Evolutionary conservation across 768 basidiomycete genomes (phyloP).

Genomic region (Boletales sp.): DNA sequence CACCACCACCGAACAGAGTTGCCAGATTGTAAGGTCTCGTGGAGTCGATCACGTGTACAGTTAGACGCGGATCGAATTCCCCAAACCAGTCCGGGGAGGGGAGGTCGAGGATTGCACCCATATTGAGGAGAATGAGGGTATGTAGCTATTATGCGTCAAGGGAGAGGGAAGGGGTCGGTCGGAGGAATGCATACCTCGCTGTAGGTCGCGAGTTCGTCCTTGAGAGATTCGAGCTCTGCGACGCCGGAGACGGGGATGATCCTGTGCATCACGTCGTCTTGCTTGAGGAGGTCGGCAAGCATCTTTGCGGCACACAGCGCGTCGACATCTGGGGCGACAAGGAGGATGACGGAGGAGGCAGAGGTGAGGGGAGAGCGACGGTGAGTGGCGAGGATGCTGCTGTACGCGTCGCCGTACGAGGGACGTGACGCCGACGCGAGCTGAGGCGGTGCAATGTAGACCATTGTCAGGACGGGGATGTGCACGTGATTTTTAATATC

Average conservation of each 20-base stretch:
- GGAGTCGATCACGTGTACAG: conserved; percentile 93
- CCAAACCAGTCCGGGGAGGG: conserved; percentile 75
- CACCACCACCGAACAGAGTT: conserved; percentile 74
- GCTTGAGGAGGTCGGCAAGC: conserved; percentile 83
- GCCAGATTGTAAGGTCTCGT: conserved; percentile 85
- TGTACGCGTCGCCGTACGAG: conserved; percentile 74
- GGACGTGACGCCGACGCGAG: conserved; percentile 51
- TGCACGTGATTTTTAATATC: too few relatives aligned
- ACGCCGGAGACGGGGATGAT: conserved; percentile 88
- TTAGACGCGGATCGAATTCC: conserved; percentile 56
- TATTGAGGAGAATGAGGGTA: conserved; percentile 87
- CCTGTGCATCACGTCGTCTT: conserved; percentile 91
- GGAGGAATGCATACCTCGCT: conserved; percentile 52
- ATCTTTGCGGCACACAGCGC: conserved; percentile 89
- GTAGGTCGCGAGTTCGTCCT: conserved; percentile 61
- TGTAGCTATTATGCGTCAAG: conserved; percentile 53
- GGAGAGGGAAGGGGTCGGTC: background rate
- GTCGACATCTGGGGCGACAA: conserved; percentile 90
- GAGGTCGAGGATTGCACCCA: conserved; percentile 87
- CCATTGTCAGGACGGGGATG: conserved; percentile 37
- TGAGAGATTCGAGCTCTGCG: conserved; percentile 63
- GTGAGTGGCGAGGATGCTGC: conserved; percentile 65
- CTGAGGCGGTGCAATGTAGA: conserved; percentile 71
- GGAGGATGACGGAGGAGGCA: conserved; percentile 79
- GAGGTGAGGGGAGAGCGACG: conserved; percentile 71